A percentile compares a stretch with the other conserved stretches of the same genome.
phyloP scores from a whole-genome alignment of 2,329 filamentous ascomycete species.

The Pseudogymnoascus destructans region DNA sequence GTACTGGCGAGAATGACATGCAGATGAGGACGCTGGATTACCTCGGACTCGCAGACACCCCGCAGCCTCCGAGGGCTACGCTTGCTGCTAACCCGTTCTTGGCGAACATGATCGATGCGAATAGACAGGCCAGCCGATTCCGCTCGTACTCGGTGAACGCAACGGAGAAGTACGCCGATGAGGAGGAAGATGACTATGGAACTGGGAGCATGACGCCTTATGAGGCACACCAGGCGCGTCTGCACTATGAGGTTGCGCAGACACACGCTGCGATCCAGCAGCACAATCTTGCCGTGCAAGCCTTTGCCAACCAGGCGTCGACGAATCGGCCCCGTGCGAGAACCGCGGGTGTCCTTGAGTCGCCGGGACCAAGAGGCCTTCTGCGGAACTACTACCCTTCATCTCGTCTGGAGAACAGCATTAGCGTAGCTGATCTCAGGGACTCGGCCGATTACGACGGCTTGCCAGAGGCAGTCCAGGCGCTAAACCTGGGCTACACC shows the following conservation, averaged over 20 bases:
- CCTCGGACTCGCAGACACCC: slow-evolving; percentile 84
- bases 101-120: slow-evolving; percentile 61
- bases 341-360: slow-evolving; percentile 80
- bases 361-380: slow-evolving; percentile 32
- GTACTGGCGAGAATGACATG: slow-evolving; percentile 74
- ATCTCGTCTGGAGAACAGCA: slow-evolving; percentile 60
- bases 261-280: slow-evolving; percentile 65
- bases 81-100: slow-evolving; percentile 60
- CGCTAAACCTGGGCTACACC: slow-evolving; percentile 57
- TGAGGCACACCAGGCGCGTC: slow-evolving; percentile 46
- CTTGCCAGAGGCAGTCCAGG: slow-evolving; percentile 68
- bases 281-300: slow-evolving; percentile 87
- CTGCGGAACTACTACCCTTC: slow-evolving; percentile 63
- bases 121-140: slow-evolving; percentile 72
- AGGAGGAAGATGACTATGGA: slow-evolving; percentile 61
- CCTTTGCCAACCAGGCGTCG: slow-evolving; percentile 74
- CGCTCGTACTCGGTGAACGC: slow-evolving; percentile 97
- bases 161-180: slow-evolving; percentile 90
- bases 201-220: slow-evolving; percentile 34
- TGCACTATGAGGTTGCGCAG: slow-evolving; percentile 49
- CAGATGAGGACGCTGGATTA: slow-evolving; percentile 87
- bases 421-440: slow-evolving; percentile 62
- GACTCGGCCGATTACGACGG: slow-evolving; percentile 71
- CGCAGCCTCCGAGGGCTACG: slow-evolving; percentile 63
- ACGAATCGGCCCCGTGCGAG: slow-evolving; percentile 74